These are phyloP conservation scores for Trichoderma asperelloides DNA, from an alignment of 495 filamentous ascomycete genomes.

Conservation along the genomic window DNA sequence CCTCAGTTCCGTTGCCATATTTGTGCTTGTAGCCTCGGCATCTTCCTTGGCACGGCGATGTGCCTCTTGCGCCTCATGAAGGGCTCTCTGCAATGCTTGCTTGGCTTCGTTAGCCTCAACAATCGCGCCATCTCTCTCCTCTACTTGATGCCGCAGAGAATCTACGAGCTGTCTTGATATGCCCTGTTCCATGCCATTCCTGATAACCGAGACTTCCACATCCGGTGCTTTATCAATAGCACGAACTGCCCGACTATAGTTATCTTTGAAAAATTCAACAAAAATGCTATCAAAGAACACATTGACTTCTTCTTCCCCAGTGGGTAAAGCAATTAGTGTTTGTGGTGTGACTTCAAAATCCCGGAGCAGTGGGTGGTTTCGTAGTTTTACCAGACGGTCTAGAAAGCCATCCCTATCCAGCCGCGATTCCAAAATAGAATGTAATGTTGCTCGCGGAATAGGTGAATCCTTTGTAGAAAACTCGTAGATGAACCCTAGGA, in stretches of 20 bases:
- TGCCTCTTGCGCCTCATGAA: constrained; percentile 71
- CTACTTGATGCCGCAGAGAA: constrained; percentile 65
- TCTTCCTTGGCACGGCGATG: constrained; percentile 56
- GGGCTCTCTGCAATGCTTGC: constrained; percentile 55
- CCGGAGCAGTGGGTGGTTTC: constrained; percentile 72
- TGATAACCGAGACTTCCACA: constrained; percentile 68
- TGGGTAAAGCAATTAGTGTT: constrained; percentile 47
- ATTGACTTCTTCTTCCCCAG: constrained; percentile 61
- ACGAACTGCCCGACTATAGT: constrained; percentile 75
- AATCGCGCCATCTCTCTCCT: constrained; percentile 59
- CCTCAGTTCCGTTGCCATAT: constrained; percentile 36
- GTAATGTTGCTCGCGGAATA: constrained; percentile 71
- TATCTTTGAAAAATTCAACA: constrained; percentile 91
- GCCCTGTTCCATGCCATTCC: constrained; percentile 72
- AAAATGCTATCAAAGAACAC: constrained; percentile 81
- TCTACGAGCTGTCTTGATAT: constrained; percentile 80
- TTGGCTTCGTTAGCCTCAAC: constrained; percentile 59
- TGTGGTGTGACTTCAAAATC: constrained; percentile 86
- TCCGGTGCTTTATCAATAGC: constrained; percentile 89
- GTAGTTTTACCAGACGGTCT: constrained; percentile 69
- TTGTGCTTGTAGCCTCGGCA: constrained; percentile 45
- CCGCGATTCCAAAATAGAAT: constrained; percentile 67
- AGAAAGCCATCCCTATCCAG: constrained; percentile 85
- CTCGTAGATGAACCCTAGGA: constrained; percentile 88
- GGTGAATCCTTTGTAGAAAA: constrained; percentile 97